Evolutionary conservation across 2,329 filamentous ascomycete genomes (phyloP), one percentile per base, ranked within the genome.

Genomic region (Diplodia intermedia): DNA sequence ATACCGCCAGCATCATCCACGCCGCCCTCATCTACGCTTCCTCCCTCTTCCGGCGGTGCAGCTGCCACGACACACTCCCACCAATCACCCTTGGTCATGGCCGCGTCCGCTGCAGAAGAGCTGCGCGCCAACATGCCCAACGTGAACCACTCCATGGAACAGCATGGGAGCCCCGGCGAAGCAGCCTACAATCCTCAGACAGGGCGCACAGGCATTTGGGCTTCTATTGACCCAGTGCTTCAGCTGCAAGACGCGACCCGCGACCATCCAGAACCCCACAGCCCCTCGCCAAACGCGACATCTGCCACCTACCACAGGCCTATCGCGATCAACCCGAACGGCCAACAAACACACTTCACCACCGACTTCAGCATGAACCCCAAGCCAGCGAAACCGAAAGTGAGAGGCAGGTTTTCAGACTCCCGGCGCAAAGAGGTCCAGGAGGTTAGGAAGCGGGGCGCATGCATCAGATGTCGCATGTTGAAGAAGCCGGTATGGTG

Each of bases 381-480:
- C 65, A 79, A 80, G 71, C 74, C 78, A 33, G 49, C 74, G 9
- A 78, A 74, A 72, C 82, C 70, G 77, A 86, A 86, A 71, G 82
- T 84, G 6, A 82, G 87, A 53, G 84, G 84, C 3, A 80, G 84
- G n/a, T 89, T 89, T 72, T 82, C 83, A 36, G 85, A 86, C 53
- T 80, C 81, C 26, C 79, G 86, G 69, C 82, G 87, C 40, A 84
- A 86, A 70, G 85, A 89, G 72, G 86, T 89, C 1, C 84, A 86
- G 70, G 83, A 86, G 69, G 84, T 88, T 40, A 82, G 87, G 29
- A 88, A 88, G 74, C 81, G 83, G 65, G 87, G 87, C 14, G 87
- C 87, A 8, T 89, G 87, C 72, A 84, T 89, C 70, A 84, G 87
- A 40, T 89, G 87, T 73, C 85, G 86, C 15, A 88, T 89, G 86